A percentile compares a stretch with the other conserved stretches of the same genome.
Conservation (phyloP, 1,139 yeast genomes). For the Barnettozyma hawaiiensis region DNA sequence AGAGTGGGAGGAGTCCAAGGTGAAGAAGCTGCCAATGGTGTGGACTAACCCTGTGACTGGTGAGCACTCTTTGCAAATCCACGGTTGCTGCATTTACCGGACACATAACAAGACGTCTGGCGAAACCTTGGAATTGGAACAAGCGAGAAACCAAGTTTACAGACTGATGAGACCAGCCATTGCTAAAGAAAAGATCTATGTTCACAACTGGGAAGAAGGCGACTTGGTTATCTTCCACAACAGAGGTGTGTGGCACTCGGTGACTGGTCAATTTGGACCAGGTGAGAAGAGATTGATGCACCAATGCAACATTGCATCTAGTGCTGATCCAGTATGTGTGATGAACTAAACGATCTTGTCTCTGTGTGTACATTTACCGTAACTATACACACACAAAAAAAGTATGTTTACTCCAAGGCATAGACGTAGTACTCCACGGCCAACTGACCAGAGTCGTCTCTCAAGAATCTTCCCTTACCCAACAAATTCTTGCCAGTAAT, state of each 20-base stretch:
- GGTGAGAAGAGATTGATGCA: slow-evolving; percentile 84
- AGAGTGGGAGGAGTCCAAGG: slow-evolving; percentile 70
- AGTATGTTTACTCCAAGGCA: slow-evolving; percentile 23
- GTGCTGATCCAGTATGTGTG: slow-evolving; percentile 50
- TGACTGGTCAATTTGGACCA: slow-evolving; percentile 76
- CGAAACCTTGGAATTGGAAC: slow-evolving; percentile 50
- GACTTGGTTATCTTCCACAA: slow-evolving; percentile 81
- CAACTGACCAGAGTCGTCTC: slow-evolving; percentile 37
- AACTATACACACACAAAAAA: no score
- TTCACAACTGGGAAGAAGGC: slow-evolving; percentile 78
- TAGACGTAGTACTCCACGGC: slow-evolving; percentile 49
- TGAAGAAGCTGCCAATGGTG: slow-evolving; percentile 74
- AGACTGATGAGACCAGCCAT: slow-evolving; percentile 82
- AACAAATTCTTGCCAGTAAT: slow-evolving; percentile 38
- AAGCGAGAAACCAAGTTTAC: slow-evolving; percentile 68
- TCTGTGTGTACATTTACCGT: no score
- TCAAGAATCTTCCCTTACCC: slow-evolving; percentile 51
- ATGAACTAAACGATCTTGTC: slow-evolving; percentile 9
- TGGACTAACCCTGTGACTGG: slow-evolving; percentile 92
- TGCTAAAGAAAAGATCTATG: slow-evolving; percentile 63
- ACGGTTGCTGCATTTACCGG: slow-evolving; percentile 76
- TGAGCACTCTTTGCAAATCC: slow-evolving; percentile 76
- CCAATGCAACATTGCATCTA: slow-evolving; percentile 87
- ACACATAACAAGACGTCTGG: slow-evolving; percentile 54
- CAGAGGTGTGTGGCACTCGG: slow-evolving; percentile 87